These are phyloP conservation scores for Paramecium sexaurelia DNA, from an alignment of 73 alveolate species.

Conservation along the genomic window DNA sequence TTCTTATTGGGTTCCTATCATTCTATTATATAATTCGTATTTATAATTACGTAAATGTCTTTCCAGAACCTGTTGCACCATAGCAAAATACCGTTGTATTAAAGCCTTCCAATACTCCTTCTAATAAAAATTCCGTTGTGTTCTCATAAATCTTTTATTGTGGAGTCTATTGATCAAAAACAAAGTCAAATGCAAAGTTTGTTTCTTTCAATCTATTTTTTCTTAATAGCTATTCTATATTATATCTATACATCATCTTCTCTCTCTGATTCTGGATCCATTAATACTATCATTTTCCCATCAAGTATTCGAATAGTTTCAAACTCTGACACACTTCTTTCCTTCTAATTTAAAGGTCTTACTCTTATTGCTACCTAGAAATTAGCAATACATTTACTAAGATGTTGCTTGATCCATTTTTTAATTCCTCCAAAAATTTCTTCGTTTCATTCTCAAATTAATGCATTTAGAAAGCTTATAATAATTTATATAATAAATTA, in stretches of 20 bases:
- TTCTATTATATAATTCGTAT: constrained; percentile 4
- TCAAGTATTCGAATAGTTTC: constrained; percentile 69
- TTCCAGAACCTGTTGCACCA: constrained; percentile 99
- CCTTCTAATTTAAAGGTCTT: constrained; percentile 65
- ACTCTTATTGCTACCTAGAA: constrained; percentile 65
- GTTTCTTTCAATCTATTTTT: constrained; percentile 94
- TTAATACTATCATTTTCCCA: constrained; percentile 64
- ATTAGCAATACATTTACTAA: background rate
- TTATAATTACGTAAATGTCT: constrained; percentile 89
- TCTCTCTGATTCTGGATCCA: constrained; percentile 70
- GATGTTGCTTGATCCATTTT: constrained; percentile 57
- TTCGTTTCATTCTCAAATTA: constrained; percentile 42
- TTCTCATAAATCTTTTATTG: constrained; percentile 89
- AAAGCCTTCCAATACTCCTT: constrained; percentile 96
- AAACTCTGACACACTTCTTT: constrained; percentile 44
- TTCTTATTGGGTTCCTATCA: constrained; percentile 92
- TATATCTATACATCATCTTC: constrained; percentile 53
- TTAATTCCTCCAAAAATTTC: constrained; percentile 58
- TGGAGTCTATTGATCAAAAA: constrained; percentile 89
- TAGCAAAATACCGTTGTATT: constrained; percentile 98
- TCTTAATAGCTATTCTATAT: constrained; percentile 74
- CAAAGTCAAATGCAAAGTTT: constrained; percentile 97
- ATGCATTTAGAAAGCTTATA: background rate
- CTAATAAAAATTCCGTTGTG: constrained; percentile 89
- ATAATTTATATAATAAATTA: background rate